Evolutionary conservation across 2,329 filamentous ascomycete species (phyloP).

Genomic region (Aureobasidium sp.): DNA sequence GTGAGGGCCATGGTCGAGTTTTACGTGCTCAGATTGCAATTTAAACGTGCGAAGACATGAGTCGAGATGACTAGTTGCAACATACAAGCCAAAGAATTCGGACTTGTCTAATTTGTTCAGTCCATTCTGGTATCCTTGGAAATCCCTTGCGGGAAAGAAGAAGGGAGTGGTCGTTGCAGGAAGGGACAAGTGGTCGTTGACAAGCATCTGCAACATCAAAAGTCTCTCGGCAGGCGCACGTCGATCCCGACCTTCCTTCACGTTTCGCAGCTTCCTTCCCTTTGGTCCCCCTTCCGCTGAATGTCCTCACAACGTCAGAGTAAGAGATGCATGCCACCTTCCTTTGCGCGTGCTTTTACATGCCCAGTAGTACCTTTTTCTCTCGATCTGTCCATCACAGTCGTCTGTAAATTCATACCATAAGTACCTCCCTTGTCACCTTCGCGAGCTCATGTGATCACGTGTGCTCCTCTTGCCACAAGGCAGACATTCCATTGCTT

Average conservation of each 20-base stretch:
- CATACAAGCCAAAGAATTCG: too few species aligned
- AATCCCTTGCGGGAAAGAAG: not conserved
- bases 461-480: not conserved
- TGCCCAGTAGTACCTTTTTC: not conserved
- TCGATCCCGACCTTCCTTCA: not conserved
- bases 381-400: not conserved
- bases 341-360: not conserved
- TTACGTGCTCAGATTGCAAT: not conserved
- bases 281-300: not conserved
- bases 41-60: not conserved
- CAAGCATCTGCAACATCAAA: not conserved
- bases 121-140: not conserved
- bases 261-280: not conserved
- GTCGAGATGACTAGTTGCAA: too few species aligned
- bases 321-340: not conserved
- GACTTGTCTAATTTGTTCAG: not conserved
- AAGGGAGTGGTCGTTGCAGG: not conserved
- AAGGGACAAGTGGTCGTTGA: not conserved
- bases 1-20: too few species aligned
- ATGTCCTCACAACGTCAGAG: not conserved
- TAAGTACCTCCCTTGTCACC: not conserved
- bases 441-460: slow-evolving; percentile 5
- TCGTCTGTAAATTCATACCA: not conserved
- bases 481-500: not conserved
- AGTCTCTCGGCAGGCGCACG: not conserved